Evolutionary conservation across 495 filamentous ascomycete genomes (phyloP), one percentile per base, ranked within the genome.

Genomic region (Talaromyces borbonicus): DNA sequence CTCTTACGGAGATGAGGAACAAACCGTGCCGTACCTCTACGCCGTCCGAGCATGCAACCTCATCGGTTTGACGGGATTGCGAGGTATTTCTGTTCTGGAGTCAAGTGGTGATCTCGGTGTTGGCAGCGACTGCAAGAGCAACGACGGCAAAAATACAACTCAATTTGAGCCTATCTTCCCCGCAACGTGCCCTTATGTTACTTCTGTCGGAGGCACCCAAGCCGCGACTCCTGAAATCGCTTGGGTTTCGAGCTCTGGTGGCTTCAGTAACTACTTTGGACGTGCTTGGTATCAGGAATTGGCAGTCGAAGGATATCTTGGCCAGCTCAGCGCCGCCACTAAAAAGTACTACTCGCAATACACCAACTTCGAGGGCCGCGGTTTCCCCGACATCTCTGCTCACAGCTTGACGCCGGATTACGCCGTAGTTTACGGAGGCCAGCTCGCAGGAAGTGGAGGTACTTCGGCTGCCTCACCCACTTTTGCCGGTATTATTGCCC

Each of bases 1-100:
- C 33, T 87, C 81, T 0, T 94, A 92, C 57, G 85, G 84, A 31
- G 86, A 90, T 52, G 77, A 88, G 37, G 87, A 94, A 57, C 73
- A 69, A 62, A 29, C 78, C 1, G 78, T 88, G 0, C 84, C 83
- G 0, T 52, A 64, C 29, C 59, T 69, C 6, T 90, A 86, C 46
- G 78, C 82, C 32, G 63, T 66, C 25, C 73, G 68, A 32, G 79
- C 84, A 4, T 90, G 85, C 68, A 73, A 81, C 55, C 53, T 79
- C 57, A 79, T 79, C 56, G 76, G 75, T 47, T 64, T 83, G 58
- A 74, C 87, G 27, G 83, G 83, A 50, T 43, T 74, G 71, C 1
- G 43, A 36, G 87, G 87, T 38, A 82, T 88, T 2, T 79, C 80
- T 11, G 68, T 90, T 0, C 60, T 92, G 43, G 81, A 80, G 57